Evolutionary conservation across 2,329 filamentous ascomycete species (phyloP).

Genomic region (Colletotrichum sp.): DNA sequence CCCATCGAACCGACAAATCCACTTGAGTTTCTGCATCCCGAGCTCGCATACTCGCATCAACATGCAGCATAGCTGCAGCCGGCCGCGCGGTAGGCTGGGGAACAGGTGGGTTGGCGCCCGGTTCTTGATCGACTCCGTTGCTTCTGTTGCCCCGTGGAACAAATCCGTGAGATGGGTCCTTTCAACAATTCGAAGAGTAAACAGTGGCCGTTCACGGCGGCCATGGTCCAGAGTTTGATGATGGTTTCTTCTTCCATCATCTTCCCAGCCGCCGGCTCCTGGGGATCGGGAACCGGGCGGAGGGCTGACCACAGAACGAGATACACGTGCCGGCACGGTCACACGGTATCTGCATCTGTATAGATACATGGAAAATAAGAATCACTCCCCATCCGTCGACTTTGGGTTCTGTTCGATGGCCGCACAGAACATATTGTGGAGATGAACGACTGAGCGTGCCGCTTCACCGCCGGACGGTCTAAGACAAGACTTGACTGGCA

Average conservation of each 20-base stretch:
- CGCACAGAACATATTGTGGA: slow-evolving; percentile 15
- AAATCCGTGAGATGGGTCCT: background rate
- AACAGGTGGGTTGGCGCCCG: slow-evolving; percentile 3
- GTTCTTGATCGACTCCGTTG: background rate
- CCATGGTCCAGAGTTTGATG: background rate
- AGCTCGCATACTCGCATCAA: slow-evolving; percentile 6
- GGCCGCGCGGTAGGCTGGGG: slow-evolving; percentile 11
- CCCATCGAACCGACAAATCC: background rate
- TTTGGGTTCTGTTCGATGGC: background rate
- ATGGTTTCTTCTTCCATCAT: slow-evolving; percentile 3
- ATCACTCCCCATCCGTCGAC: background rate
- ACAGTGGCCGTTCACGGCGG: slow-evolving; percentile 3
- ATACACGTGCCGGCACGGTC: background rate
- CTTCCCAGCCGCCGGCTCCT: background rate
- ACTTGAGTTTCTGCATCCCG: slow-evolving; percentile 1
- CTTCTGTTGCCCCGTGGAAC: slow-evolving; percentile 20
- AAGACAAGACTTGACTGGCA: slow-evolving; percentile 13
- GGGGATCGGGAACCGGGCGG: background rate
- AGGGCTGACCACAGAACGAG: slow-evolving; percentile 1
- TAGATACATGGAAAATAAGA: background rate
- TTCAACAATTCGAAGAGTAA: background rate
- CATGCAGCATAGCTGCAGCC: slow-evolving; percentile 11
- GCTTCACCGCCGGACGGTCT: slow-evolving; percentile 19
- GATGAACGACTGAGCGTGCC: slow-evolving; percentile 17
- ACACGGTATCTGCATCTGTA: background rate